A percentile compares a stretch with the other conserved stretches of the same genome.
These are phyloP conservation scores for Pseudogymnoascus sp. DNA, from an alignment of 2,329 filamentous ascomycete species.

Conservation along the genomic window DNA sequence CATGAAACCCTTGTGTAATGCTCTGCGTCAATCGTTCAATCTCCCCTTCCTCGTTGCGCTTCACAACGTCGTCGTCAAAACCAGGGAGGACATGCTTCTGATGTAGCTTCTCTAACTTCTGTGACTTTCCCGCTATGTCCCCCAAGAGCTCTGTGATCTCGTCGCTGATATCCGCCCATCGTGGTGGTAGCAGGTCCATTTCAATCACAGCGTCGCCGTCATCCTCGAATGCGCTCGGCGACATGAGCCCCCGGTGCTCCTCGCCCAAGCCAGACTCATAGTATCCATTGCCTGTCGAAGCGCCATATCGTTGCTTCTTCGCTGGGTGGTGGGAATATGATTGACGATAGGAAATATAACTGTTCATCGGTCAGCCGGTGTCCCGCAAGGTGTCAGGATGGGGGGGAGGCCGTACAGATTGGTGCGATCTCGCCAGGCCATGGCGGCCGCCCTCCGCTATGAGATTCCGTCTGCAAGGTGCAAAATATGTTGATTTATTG, in stretches of 20 bases:
- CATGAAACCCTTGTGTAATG: conserved; percentile 82
- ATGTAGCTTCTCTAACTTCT: conserved; percentile 82
- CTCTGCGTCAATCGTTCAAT: conserved; percentile 87
- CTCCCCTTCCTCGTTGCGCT: conserved; percentile 75
- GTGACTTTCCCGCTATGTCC: conserved; percentile 73
- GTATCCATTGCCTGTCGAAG: conserved; percentile 43
- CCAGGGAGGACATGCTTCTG: conserved; percentile 95
- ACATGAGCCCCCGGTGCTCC: conserved; percentile 76
- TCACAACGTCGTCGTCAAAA: conserved; percentile 90
- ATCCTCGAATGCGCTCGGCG: conserved; percentile 66
- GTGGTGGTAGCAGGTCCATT: conserved; percentile 91
- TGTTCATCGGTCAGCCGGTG: conserved; percentile 34
- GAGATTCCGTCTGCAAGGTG: conserved; percentile 1
- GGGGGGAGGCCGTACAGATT: conserved; percentile 64
- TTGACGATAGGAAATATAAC: conserved; percentile 98
- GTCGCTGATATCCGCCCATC: conserved; percentile 93
- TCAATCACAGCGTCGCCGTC: conserved; percentile 94
- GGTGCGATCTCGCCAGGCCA: conserved; percentile 98
- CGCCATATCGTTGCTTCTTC: conserved; percentile 65
- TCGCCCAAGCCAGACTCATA: conserved; percentile 50
- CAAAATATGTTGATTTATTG: neutral
- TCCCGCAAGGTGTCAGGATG: conserved; percentile 17
- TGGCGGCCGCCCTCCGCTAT: conserved; percentile 34
- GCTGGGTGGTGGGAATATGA: conserved; percentile 92
- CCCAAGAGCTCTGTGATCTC: conserved; percentile 78